Conservation (phyloP, 441 rosid genomes). For the Corymbia citriodora region DNA sequence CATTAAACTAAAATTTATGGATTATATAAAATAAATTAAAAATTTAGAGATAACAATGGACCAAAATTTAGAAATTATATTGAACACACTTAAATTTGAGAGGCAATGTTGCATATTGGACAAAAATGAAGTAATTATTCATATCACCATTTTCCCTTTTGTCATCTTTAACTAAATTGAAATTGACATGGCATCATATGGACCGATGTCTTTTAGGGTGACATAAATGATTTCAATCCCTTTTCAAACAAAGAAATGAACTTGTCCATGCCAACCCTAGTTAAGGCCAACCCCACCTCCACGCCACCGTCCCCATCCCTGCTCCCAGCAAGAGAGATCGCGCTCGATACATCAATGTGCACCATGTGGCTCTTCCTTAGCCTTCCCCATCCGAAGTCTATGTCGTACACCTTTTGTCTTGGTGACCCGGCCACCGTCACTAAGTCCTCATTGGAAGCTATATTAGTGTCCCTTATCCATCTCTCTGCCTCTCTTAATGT, state of each 20-base stretch:
- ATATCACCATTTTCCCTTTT: too few relatives aligned
- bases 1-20: too few relatives aligned
- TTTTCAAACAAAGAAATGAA: background rate
- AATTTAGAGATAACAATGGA: too few relatives aligned
- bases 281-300: conserved; percentile 1
- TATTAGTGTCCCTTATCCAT: background rate
- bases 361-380: conserved; percentile 23
- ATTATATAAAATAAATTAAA: too few relatives aligned
- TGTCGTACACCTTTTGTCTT: conserved; percentile 17
- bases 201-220: background rate
- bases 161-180: background rate
- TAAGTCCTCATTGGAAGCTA: background rate
- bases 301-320: conserved; percentile 1
- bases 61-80: too few relatives aligned
- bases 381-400: conserved; percentile 49
- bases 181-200: background rate
- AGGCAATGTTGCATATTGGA: too few relatives aligned
- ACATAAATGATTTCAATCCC: background rate
- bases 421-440: conserved; percentile 3
- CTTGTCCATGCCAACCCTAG: background rate
- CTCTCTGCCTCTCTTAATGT: background rate
- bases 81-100: too few relatives aligned
- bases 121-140: too few relatives aligned
- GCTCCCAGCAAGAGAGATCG: background rate
- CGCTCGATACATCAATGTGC: background rate